Conservation (phyloP, 2,329 filamentous ascomycete species). For the Domatiomyces catenatus region DNA sequence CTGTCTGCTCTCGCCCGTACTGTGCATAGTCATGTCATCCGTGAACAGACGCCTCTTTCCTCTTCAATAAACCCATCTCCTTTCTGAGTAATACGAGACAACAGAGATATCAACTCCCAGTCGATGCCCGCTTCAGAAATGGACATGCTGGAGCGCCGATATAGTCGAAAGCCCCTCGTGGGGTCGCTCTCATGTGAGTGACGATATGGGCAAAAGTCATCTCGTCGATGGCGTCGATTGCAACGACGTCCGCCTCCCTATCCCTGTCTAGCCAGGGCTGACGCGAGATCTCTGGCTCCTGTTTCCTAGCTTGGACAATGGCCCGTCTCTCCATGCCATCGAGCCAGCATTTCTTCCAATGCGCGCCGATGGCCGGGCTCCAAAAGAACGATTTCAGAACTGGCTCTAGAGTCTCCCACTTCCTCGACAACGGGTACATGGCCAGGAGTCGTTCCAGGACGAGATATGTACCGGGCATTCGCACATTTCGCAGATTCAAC, state of each 20-base stretch:
- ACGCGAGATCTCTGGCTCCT: not conserved
- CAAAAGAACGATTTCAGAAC: slow-evolving; percentile 10
- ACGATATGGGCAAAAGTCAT: not conserved
- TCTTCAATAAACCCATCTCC: not conserved
- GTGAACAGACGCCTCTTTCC: not conserved
- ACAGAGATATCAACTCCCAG: not conserved
- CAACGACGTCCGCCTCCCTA: not conserved
- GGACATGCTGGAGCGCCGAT: not conserved
- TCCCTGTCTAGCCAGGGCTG: not conserved
- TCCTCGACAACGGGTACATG: slow-evolving; percentile 6
- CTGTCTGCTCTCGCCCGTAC: not conserved
- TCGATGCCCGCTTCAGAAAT: not conserved
- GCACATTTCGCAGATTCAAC: slow-evolving; percentile 7
- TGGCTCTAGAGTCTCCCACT: slow-evolving; percentile 8
- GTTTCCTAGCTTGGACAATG: slow-evolving; percentile 1
- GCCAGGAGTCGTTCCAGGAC: slow-evolving; percentile 10
- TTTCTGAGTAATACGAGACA: not conserved
- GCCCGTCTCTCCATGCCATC: slow-evolving; percentile 6
- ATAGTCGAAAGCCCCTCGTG: not conserved
- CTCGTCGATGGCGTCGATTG: not conserved
- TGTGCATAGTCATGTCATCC: not conserved
- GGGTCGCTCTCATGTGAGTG: not conserved
- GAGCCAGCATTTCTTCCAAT: slow-evolving; percentile 11
- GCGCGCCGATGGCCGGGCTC: slow-evolving; percentile 6
- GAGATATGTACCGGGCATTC: slow-evolving; percentile 9